Evolutionary conservation across 1,284 basidiomycete species (phyloP).

Genomic region (Apiotrichum laibachii): DNA sequence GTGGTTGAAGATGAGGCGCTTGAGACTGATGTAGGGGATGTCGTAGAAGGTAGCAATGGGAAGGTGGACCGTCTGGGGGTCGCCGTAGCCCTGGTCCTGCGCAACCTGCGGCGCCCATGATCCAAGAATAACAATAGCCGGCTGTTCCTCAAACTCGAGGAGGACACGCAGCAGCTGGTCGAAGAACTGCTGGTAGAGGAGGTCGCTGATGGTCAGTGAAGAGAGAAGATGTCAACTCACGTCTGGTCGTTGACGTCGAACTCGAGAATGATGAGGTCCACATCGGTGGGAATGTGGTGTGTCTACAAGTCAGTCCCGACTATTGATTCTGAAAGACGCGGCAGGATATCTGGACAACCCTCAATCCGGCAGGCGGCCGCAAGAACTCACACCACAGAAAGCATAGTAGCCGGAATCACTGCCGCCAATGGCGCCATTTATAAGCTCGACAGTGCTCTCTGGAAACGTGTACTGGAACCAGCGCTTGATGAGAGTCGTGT

Average conservation of each 20-base stretch:
- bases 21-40: slow-evolving; percentile 48
- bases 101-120: slow-evolving; percentile 48
- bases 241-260: slow-evolving; percentile 52
- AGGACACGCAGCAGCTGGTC: slow-evolving; percentile 51
- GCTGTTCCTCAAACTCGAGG: slow-evolving; percentile 44
- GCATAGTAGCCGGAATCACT: slow-evolving; percentile 52
- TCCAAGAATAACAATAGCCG: slow-evolving; percentile 49
- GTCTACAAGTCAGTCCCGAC: slow-evolving; percentile 25
- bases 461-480: slow-evolving; percentile 45
- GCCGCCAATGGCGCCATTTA: slow-evolving; percentile 49
- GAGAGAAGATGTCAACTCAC: slow-evolving; percentile 20
- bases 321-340: no score
- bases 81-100: slow-evolving; percentile 47
- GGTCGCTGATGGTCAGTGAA: slow-evolving; percentile 22
- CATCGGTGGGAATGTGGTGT: slow-evolving; percentile 47
- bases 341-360: no score
- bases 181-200: slow-evolving; percentile 45
- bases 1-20: slow-evolving; percentile 48
- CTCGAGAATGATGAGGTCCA: slow-evolving; percentile 49
- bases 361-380: no score
- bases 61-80: slow-evolving; percentile 48
- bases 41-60: slow-evolving; percentile 51
- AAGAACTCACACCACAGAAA: slow-evolving; percentile 43
- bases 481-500: slow-evolving; percentile 36
- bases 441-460: slow-evolving; percentile 22